Percentiles rank a stretch among this genome's conserved stretches.
Conservation (phyloP, 2,329 filamentous ascomycete genomes). For the Fusarium veterinarium region DNA sequence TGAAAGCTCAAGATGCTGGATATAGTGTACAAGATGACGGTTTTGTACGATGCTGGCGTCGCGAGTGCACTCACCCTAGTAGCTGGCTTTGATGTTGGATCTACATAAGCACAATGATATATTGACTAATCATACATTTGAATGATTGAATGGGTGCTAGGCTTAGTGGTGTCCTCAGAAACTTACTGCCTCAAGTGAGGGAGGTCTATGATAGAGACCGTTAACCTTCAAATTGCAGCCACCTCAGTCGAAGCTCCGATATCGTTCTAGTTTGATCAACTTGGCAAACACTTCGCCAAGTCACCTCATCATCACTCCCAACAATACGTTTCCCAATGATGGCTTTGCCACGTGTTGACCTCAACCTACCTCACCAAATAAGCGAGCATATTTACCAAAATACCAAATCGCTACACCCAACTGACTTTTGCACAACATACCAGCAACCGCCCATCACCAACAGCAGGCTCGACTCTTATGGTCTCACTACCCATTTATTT, state of each 20-base stretch:
- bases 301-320: no score
- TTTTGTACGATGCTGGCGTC: no score
- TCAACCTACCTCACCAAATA: neutral
- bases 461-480: neutral
- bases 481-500: neutral
- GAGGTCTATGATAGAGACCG: no score
- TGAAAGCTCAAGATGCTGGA: no score
- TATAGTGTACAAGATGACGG: accelerated
- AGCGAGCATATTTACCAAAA: neutral
- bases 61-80: accelerated
- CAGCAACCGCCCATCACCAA: neutral
- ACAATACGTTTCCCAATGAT: neutral
- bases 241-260: neutral
- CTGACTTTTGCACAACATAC: neutral
- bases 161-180: accelerated
- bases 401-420: neutral
- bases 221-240: neutral
- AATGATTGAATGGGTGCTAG: neutral
- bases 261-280: neutral
- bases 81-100: accelerated
- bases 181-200: neutral
- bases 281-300: neutral
- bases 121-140: neutral
- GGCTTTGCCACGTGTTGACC: neutral
- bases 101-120: neutral